Base-by-base conservation (phyloP, 2,329 filamentous ascomycete species). In the Aspergillus carbonarius region DNA sequence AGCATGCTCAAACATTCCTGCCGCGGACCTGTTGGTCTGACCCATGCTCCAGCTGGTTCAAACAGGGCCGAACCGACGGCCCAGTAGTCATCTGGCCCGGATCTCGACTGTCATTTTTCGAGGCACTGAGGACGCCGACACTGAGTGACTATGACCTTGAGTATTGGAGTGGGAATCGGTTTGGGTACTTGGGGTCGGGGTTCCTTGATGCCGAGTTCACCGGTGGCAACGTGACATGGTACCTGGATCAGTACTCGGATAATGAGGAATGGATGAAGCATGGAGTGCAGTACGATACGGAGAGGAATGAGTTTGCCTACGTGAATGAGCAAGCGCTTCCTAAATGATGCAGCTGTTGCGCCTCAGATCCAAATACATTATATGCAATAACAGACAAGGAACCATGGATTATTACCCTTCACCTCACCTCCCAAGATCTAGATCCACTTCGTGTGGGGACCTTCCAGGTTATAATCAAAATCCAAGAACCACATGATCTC, bases 401-500 rank as follows among this genome's bases (percentile, higher is more conserved):
- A 6, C 6, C 25, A 27, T 25, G 4, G 25, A 6, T 6, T 27
- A 27, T 27, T 5, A 27, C 25, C 10, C 30, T 10, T 32, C 9
- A 32, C 10, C 8, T 10, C 30, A 32, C 10, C 3, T 6, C 4
- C 30, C 8, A 32, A 2, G 9, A 32, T 27, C 3, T 27, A 7
- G 9, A 32, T 32, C 30, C 9, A n/a, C n/a, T n/a, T n/a, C n/a
- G n/a, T n/a, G n/a, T n/a, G n/a, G n/a, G n/a, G n/a, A n/a, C n/a
- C n/a, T n/a, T n/a, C n/a, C n/a, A n/a, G n/a, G n/a, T n/a, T n/a
- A 32, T 3, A 1, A 32, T 9, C 27, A 30, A 17, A 2, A 17
- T 6, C 35, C 15, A 39, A 6, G 7, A 17, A 39, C 35, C 35
- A 39, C 7, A 5, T 17, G 46, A 75, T 74, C 0, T 71, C 72